Evolutionary conservation across 2,329 filamentous ascomycete genomes (phyloP).

Genomic region (Epichloe bromicola): DNA sequence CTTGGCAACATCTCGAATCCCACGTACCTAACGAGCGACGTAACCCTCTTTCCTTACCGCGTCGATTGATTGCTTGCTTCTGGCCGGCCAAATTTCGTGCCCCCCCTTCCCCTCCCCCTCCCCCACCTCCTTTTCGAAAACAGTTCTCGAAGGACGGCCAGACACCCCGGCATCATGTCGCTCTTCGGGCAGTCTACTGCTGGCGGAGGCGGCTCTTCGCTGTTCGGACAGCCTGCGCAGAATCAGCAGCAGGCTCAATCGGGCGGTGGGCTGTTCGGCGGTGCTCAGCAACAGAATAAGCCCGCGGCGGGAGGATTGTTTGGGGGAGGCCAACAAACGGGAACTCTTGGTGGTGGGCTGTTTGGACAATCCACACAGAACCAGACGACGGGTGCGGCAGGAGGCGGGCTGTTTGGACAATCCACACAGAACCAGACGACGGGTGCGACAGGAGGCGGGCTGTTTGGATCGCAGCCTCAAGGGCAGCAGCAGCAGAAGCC

Average conservation of each 20-base stretch:
- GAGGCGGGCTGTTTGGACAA: slow-evolving; percentile 7
- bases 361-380: slow-evolving; percentile 6
- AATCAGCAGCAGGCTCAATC: slow-evolving; percentile 6
- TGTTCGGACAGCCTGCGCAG: slow-evolving; percentile 17
- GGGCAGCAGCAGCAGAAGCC: slow-evolving; percentile 12
- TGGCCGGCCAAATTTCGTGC: neutral
- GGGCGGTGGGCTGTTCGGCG: slow-evolving; percentile 7
- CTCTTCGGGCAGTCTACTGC: slow-evolving; percentile 20
- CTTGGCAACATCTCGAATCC: neutral
- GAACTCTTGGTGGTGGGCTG: slow-evolving; percentile 4
- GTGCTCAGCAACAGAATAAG: slow-evolving; percentile 4
- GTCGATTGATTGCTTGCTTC: neutral
- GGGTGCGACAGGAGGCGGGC: slow-evolving; percentile 6
- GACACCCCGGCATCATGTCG: slow-evolving; percentile 15
- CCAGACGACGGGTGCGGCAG: no score
- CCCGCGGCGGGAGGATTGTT: slow-evolving; percentile 5
- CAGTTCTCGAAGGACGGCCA: neutral
- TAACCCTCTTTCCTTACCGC: no score
- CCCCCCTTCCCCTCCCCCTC: no score
- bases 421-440: slow-evolving; percentile 2
- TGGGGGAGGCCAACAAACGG: slow-evolving; percentile 3
- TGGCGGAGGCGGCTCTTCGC: slow-evolving; percentile 8
- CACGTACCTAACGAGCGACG: neutral
- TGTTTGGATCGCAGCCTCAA: slow-evolving; percentile 12
- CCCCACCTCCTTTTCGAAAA: no score